Evolutionary conservation across 495 filamentous ascomycete species (phyloP), one percentile per base, ranked within the genome.

Genomic region (Penicillium parvum): DNA sequence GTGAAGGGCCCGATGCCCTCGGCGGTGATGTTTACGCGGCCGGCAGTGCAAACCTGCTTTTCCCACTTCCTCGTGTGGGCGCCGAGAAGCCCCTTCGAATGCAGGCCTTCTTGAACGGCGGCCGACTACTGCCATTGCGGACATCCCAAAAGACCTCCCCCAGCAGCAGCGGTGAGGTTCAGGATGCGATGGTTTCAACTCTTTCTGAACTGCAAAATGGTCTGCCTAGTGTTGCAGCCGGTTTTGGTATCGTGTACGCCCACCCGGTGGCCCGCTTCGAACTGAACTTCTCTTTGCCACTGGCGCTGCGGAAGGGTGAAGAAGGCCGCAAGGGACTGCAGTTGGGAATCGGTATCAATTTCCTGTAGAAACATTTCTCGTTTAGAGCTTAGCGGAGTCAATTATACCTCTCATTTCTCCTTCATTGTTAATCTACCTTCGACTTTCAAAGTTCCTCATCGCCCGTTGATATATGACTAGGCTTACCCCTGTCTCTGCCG

Each of bases 1-100:
- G 79, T 47, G 92, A 97, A 55, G 85, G 88, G 3, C 47, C 60
- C 9, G 92, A 97, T 64, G 79, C 89, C 3, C 80, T 95, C 4
- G 92, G 92, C 10, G 92, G 92, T 4, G 92, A 98, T 63, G 68
- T 94, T 6, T 97, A 89, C 57, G 83, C 89, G 26, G 90, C 94
- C 7, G 90, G 83, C 10, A 85, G 88, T 45, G 84, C 86, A 9
- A 92, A 86, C 40, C 66, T 96, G 32, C 77, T 94, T 4, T 65
- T 96, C 40, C 92, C 94, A 5, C 65, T 98, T 18, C 94, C 94
- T 5, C 74, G 80, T 14, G 71, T 85, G 2, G 88, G 86, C 1
- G 73, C 76, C 15, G 85, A 91, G 4, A 86, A 81, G 32, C 91
- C 90, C n/a, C 66, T 98, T 29, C 79, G 92, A 5, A 60, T 96